Evolutionary conservation across 1,139 yeast species (phyloP).

Genomic region (Lodderomyces beijingensis): DNA sequence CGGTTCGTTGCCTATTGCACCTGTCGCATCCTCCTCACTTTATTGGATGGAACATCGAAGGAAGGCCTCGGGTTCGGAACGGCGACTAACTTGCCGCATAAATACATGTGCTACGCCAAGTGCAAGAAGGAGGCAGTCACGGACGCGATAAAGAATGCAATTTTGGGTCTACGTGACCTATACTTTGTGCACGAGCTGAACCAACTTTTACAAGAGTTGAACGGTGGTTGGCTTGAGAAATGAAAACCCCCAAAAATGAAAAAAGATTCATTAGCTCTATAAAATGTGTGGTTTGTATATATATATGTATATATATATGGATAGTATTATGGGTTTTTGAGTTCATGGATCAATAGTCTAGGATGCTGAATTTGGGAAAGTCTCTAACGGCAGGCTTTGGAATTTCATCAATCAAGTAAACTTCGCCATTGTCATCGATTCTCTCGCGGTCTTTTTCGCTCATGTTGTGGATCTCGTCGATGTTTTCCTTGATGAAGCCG

Average conservation of each 20-base stretch:
- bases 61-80: constrained; percentile 41
- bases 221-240: constrained; percentile 1
- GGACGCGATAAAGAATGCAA: constrained; percentile 42
- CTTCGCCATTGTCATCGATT: constrained; percentile 81
- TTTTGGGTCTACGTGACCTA: constrained; percentile 25
- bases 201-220: constrained; percentile 2
- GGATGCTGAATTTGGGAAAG: constrained; percentile 52
- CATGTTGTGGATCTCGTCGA: constrained; percentile 72
- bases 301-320: not conserved
- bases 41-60: constrained; percentile 46
- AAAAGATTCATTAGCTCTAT: not conserved
- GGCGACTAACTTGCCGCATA: constrained; percentile 31
- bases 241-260: too few relatives aligned
- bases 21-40: constrained; percentile 32
- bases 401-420: constrained; percentile 69
- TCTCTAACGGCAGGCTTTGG: constrained; percentile 60
- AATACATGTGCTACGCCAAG: constrained; percentile 33
- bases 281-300: not conserved
- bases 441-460: constrained; percentile 86
- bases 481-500: constrained; percentile 49
- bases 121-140: constrained; percentile 53
- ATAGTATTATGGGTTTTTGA: too few relatives aligned
- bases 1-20: constrained; percentile 19
- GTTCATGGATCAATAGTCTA: constrained; percentile 52
- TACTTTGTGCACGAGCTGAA: constrained; percentile 17